These are phyloP conservation scores for Rhizopogon vesiculosus DNA, from an alignment of 768 basidiomycete species.

Conservation along the genomic window DNA sequence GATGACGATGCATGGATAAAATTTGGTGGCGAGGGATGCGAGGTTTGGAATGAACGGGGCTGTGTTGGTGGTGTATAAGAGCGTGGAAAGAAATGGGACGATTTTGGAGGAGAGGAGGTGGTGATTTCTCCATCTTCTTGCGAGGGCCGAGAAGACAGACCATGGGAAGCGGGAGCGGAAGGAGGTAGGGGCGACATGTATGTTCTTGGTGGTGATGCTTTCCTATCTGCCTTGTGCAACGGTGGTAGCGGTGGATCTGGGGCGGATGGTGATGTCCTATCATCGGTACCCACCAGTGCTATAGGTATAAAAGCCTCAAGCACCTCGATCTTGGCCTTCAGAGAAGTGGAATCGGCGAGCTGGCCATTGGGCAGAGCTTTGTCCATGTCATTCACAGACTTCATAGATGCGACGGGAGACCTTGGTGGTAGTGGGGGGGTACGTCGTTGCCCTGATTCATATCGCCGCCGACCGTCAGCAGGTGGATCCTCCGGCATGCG, in stretches of 20 bases:
- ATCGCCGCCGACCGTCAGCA: neutral
- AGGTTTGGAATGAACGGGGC: constrained; percentile 39
- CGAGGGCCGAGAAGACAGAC: constrained; percentile 24
- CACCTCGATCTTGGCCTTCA: neutral
- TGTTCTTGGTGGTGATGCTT: neutral
- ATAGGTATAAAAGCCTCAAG: neutral
- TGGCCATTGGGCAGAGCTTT: neutral
- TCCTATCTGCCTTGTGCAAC: neutral
- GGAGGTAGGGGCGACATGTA: neutral
- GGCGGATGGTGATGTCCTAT: neutral
- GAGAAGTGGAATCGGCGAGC: neutral
- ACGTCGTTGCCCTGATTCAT: neutral
- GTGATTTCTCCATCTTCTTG: constrained; percentile 54
- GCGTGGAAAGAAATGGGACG: constrained; percentile 27
- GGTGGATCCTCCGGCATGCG: neutral
- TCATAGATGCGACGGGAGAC: neutral
- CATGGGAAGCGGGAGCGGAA: constrained; percentile 2
- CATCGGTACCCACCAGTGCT: neutral
- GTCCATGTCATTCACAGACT: neutral
- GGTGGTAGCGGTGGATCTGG: neutral
- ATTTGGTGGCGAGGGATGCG: constrained; percentile 20
- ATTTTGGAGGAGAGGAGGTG: constrained; percentile 30
- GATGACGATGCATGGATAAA: constrained; percentile 17
- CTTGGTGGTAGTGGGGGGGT: neutral
- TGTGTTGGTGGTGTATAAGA: constrained; percentile 43